phyloP scores from a whole-genome alignment of 495 filamentous ascomycete species.

The Chlorociboria aeruginascens region DNA sequence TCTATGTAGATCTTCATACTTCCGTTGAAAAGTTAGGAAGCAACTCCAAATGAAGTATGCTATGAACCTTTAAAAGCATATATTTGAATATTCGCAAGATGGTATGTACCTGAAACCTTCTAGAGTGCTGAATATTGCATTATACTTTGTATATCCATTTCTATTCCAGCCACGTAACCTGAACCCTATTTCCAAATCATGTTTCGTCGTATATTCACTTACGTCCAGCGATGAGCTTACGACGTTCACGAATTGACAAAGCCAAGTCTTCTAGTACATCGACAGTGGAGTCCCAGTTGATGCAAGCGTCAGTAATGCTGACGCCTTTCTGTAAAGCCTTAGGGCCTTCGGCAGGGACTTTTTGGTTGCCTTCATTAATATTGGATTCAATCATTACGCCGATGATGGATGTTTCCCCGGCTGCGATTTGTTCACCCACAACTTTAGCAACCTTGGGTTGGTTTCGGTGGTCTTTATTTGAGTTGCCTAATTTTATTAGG shows the following conservation, averaged over 20 bases:
- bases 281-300: conserved; percentile 85
- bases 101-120: no score
- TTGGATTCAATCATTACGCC: conserved; percentile 99
- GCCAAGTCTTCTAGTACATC: conserved; percentile 78
- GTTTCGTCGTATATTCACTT: no score
- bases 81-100: neutral
- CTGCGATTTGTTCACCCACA: conserved; percentile 73
- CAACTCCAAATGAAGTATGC: no score
- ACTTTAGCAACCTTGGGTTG: conserved; percentile 84
- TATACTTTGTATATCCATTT: neutral
- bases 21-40: no score
- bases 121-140: no score
- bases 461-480: conserved; percentile 68
- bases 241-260: conserved; percentile 65
- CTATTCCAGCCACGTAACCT: neutral
- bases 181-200: neutral
- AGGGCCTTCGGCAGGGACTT: conserved; percentile 77
- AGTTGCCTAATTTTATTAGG: conserved; percentile 45
- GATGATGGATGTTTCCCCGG: conserved; percentile 79
- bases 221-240: conserved; percentile 24
- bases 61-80: no score
- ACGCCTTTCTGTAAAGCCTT: conserved; percentile 77
- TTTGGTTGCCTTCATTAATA: conserved; percentile 93
- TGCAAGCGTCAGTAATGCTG: conserved; percentile 95
- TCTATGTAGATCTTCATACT: no score